Evolutionary conservation across 1,284 basidiomycete species (phyloP), one percentile per base, ranked within the genome.

Genomic region (Cutaneotrichosporon cutaneum): DNA sequence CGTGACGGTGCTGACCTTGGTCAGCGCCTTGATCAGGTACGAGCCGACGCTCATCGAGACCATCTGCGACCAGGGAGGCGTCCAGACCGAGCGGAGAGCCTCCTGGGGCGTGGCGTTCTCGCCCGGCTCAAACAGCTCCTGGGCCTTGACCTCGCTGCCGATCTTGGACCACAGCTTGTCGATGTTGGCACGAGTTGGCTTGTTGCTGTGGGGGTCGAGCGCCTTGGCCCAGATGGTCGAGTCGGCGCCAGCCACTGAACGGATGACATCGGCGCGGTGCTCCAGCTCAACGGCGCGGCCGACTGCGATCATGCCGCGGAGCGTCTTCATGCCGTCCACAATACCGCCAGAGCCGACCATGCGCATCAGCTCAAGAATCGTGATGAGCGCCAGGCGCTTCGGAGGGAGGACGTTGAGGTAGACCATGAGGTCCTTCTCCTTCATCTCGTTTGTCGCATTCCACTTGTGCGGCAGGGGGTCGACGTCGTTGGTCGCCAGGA

Each of bases 341-440:
- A 93, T 84, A 30, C 90, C 90, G 21, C 90, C 89, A 1, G 85
- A 83, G 6, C 90, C 89, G 50, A 89, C 85, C 50, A 94, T 80
- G 18, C 91, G 86, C 89, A 98, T 91, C 56, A 94, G 77, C 76
- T 97, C 94, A 36, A 95, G 83, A 66, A 98, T 92, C 4, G 90
- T 90, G 72, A 98, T 88, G 24, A 97, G 83, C 0, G 93, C 92
- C 10, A 98, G 83, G 64, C 89, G 90, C 55, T 90, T 86, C 0
- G 89, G 82, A 14, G 87, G 85, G 22, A 99, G 82, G 0, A 94
- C 84, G 1, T 83, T 81, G 9, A 97, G 81, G 80, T 94, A 95
- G 33, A 79, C 66, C 16, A 72, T 57, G 10, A 76, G 63, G 10
- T 68, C 66, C 42, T 60, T 54, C 9, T 73, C 69, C 59, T 71